phyloP scores from a whole-genome alignment of 257 asterid genomes.

The Parsonsia alboflavescens region DNA sequence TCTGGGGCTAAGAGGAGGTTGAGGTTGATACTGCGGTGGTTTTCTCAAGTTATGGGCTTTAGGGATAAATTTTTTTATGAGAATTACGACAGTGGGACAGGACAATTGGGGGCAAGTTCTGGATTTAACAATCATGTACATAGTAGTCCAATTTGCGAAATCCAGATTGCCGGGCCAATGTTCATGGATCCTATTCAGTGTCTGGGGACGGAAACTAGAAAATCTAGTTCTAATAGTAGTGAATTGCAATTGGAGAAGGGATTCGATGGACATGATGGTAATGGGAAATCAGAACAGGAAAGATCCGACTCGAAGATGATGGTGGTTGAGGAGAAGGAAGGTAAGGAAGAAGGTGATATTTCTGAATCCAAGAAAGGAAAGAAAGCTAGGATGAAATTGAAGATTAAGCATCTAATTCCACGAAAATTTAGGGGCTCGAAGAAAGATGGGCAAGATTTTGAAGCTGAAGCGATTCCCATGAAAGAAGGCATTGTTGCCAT shows the following conservation, averaged over 20 bases:
- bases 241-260: conserved; percentile 32
- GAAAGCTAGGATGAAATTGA: conserved; percentile 45
- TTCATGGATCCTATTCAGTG: conserved; percentile 23
- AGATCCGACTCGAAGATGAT: conserved; percentile 23
- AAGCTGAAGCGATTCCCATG: conserved; percentile 5
- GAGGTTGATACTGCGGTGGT: neutral
- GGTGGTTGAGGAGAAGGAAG: conserved; percentile 27
- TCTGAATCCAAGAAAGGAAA: conserved; percentile 29
- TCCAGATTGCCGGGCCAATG: conserved; percentile 14
- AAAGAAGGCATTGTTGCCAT: conserved; percentile 5
- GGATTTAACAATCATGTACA: conserved; percentile 9
- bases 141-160: conserved; percentile 20
- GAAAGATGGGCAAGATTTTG: conserved; percentile 17
- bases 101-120: conserved; percentile 9
- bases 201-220: conserved; percentile 20
- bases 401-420: conserved; percentile 47
- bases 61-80: conserved; percentile 15
- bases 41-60: conserved; percentile 10
- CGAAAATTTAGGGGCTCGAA: conserved; percentile 32
- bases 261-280: neutral
- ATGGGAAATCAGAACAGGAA: conserved; percentile 5
- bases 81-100: neutral
- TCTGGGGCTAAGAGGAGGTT: conserved; percentile 14
- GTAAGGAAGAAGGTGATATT: conserved; percentile 9
- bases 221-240: neutral